Evolutionary conservation across 2,329 filamentous ascomycete species (phyloP), one percentile per base, ranked within the genome.

Genomic region (Aureobasidium namibiae): DNA sequence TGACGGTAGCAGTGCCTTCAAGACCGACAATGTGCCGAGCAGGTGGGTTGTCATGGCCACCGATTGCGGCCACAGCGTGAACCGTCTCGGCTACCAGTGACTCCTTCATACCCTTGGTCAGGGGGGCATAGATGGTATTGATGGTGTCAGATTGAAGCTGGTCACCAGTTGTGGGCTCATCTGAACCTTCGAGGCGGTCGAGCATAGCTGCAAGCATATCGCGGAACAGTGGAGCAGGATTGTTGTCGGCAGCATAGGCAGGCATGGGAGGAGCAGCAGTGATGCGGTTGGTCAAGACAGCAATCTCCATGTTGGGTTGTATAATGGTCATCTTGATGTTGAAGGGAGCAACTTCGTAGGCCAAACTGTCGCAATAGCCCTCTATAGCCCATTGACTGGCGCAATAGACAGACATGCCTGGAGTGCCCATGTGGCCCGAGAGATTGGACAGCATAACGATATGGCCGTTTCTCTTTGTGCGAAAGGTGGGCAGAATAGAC

Each of bases 251-350:
- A 8, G 87, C 82, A 67, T 88, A 88, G 62, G 83, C 84, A 1
- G 81, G 80, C 69, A 96, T 82, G 36, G 86, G 85, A 5, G 92
- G 92, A 2, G 89, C 88, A 65, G 92, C 90, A 50, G 86, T 88
- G 66, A 97, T 88, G 59, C 87, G 86, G 74, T 95, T 95, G 29
- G 90, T 94, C 60, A 97, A 80, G 33, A 90, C 85, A 64, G 88
- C 85, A 62, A 96, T 89, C 76, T 97, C 92, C 75, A 96, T 90
- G 73, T 91, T 95, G 26, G 92, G 91, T 77, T 99, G 92, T 45
- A 99, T 87, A 65, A 97, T 92, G 41, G 91, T 96, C 72, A 97
- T 84, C 73, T 92, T 95, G 76, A 97, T 85, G 74, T 96, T 96
- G 78, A 97, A 97, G 0, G 94, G 94, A 0, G 92, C 74, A 63